Percentiles rank a stretch among this genome's conserved stretches.
Evolutionary conservation across 805 yeast species (phyloP).

Genomic region (Ogataea paradorogensis): DNA sequence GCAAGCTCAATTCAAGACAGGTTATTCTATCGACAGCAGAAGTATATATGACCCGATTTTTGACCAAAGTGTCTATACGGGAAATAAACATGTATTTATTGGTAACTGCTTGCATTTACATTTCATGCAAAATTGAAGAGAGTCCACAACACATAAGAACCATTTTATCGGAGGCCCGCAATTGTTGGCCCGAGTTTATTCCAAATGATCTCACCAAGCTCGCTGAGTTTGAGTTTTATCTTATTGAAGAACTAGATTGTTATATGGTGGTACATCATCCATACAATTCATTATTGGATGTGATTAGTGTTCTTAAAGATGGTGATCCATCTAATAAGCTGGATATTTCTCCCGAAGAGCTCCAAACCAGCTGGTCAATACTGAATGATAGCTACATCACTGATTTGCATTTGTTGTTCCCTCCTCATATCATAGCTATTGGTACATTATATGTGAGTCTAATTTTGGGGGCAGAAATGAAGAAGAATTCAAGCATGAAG

Average conservation of each 20-base stretch:
- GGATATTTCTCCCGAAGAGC: conserved; percentile 56
- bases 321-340: conserved; percentile 22
- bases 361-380: conserved; percentile 85
- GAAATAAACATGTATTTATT: conserved; percentile 81
- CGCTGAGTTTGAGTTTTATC: conserved; percentile 93
- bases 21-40: conserved; percentile 87
- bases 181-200: conserved; percentile 91
- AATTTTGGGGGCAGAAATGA: conserved; percentile 45
- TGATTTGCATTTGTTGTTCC: conserved; percentile 75
- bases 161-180: conserved; percentile 78
- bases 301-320: conserved; percentile 41
- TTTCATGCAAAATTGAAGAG: conserved; percentile 93
- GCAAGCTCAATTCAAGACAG: conserved; percentile 75
- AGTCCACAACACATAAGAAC: conserved; percentile 91
- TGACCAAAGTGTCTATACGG: conserved; percentile 65
- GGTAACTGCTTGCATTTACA: conserved; percentile 80
- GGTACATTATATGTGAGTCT: conserved; percentile 79
- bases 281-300: conserved; percentile 57
- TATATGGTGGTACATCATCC: conserved; percentile 75
- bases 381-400: conserved; percentile 88
- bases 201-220: conserved; percentile 88
- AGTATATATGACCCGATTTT: conserved; percentile 74
- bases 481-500: conserved; percentile 30
- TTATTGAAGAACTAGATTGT: conserved; percentile 82
- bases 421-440: conserved; percentile 87